Conservation (phyloP, 208 protist species). For the Acanthamoeba healyi region DNA sequence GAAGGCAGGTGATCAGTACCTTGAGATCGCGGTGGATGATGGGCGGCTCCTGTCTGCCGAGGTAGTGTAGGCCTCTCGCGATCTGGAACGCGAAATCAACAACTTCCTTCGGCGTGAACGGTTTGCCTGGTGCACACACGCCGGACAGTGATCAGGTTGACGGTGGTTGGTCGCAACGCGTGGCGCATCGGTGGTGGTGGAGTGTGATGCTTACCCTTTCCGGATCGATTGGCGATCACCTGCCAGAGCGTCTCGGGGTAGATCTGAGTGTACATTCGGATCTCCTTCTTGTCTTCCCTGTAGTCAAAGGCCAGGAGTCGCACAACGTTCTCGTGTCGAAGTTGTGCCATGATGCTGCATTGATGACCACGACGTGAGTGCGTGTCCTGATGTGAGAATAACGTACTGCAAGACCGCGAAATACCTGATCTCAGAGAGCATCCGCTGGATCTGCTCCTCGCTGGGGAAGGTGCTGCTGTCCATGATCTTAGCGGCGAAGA, state of each 20-base stretch:
- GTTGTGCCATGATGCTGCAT: background rate
- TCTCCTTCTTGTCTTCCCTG: conserved; percentile 25
- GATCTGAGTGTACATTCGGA: conserved; percentile 5
- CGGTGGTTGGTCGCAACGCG: background rate
- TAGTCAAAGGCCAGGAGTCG: conserved; percentile 9
- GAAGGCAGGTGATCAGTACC: background rate
- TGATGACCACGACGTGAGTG: background rate
- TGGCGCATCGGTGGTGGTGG: background rate
- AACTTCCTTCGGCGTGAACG: conserved; percentile 44
- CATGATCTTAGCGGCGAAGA: conserved; percentile 54
- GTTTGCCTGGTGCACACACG: conserved; percentile 6
- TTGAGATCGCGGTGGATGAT: conserved; percentile 55
- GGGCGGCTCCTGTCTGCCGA: conserved; percentile 40
- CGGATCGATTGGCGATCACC: conserved; percentile 7
- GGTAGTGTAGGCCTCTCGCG: conserved; percentile 18
- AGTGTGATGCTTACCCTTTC: background rate
- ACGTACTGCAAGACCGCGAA: no score
- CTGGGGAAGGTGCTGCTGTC: conserved; percentile 23
- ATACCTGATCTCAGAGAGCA: conserved; percentile 56
- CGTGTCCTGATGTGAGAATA: no score
- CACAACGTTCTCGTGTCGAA: conserved; percentile 46
- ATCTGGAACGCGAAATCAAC: conserved; percentile 43
- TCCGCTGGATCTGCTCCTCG: conserved; percentile 20
- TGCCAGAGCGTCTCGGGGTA: conserved; percentile 40
- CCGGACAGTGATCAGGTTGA: background rate